These are phyloP conservation scores for Aspergillus candidus DNA, from an alignment of 2,329 filamentous ascomycete genomes.

Conservation along the genomic window DNA sequence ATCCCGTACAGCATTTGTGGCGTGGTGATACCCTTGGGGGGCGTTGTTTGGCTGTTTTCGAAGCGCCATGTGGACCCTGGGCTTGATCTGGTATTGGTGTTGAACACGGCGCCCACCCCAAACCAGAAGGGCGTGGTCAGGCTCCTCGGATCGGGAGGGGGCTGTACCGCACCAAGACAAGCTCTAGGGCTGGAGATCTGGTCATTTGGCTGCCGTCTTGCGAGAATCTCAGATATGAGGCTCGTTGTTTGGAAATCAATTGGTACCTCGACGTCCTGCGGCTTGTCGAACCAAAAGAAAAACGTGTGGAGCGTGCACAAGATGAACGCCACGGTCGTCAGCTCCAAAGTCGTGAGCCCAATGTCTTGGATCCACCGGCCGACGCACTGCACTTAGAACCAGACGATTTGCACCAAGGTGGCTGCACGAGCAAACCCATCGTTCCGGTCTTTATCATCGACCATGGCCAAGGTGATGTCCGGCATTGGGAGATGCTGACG, in stretches of 20 bases:
- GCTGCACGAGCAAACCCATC: conserved; percentile 2
- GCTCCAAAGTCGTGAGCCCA: conserved; percentile 1
- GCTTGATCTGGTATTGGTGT: background rate
- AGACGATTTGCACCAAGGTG: conserved; percentile 1
- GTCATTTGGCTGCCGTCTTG: background rate
- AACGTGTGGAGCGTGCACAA: conserved; percentile 2
- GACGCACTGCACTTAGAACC: conserved; percentile 1
- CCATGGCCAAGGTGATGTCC: background rate
- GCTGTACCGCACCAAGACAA: background rate
- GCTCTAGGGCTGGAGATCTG: background rate
- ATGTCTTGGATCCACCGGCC: background rate
- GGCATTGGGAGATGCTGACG: background rate
- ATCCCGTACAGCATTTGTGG: conserved; percentile 1
- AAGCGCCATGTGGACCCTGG: background rate
- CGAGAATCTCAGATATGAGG: background rate
- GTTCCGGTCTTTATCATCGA: conserved; percentile 2
- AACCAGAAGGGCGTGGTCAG: background rate
- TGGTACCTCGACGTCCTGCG: conserved; percentile 1
- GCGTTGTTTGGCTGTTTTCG: background rate
- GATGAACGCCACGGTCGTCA: conserved; percentile 1
- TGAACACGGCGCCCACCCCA: background rate
- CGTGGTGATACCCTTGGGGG: background rate
- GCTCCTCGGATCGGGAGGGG: background rate
- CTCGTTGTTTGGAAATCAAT: background rate
- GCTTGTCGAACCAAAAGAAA: conserved; percentile 5